Evolutionary conservation across 805 yeast genomes (phyloP).

Genomic region (Cephaloascus fragrans): DNA sequence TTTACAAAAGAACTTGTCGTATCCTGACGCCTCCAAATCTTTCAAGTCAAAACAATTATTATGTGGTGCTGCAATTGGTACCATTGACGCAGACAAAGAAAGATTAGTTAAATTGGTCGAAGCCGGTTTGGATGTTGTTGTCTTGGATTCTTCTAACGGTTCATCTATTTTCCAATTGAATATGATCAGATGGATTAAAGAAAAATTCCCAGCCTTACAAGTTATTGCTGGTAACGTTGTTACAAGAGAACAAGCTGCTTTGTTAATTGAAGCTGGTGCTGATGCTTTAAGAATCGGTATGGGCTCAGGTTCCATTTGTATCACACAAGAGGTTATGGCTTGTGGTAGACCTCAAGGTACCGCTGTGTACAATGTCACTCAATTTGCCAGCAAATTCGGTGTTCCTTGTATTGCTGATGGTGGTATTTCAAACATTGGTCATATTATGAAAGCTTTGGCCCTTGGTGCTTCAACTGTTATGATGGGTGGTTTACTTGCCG

Average conservation of each 20-base stretch:
- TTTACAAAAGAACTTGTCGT: conserved; percentile 89
- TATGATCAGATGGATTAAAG: conserved; percentile 88
- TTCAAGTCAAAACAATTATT: conserved; percentile 87
- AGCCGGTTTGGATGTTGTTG: conserved; percentile 96
- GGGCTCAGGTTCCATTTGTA: conserved; percentile 99
- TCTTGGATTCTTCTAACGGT: conserved; percentile 95
- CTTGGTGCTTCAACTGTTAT: conserved; percentile 95
- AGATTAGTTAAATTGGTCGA: conserved; percentile 79
- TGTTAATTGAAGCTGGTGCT: conserved; percentile 89
- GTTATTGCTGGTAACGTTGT: conserved; percentile 98
- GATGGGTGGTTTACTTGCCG: conserved; percentile 99
- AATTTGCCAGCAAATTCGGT: conserved; percentile 91
- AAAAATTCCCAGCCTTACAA: conserved; percentile 67
- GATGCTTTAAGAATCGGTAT: conserved; percentile 98
- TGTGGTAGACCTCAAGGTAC: conserved; percentile 99
- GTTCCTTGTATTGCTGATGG: conserved; percentile 99
- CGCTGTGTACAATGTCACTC: conserved; percentile 89
- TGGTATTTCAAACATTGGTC: conserved; percentile 98
- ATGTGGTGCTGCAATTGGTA: conserved; percentile 99
- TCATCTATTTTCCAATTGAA: conserved; percentile 91
- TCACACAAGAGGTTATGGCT: conserved; percentile 99
- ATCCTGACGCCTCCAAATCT: conserved; percentile 92
- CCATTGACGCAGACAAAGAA: conserved; percentile 78
- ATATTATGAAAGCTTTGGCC: conserved; percentile 92
- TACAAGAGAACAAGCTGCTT: conserved; percentile 98